Base-by-base conservation (phyloP, 1,284 basidiomycete species). In the Neolentinus lepideus region DNA sequence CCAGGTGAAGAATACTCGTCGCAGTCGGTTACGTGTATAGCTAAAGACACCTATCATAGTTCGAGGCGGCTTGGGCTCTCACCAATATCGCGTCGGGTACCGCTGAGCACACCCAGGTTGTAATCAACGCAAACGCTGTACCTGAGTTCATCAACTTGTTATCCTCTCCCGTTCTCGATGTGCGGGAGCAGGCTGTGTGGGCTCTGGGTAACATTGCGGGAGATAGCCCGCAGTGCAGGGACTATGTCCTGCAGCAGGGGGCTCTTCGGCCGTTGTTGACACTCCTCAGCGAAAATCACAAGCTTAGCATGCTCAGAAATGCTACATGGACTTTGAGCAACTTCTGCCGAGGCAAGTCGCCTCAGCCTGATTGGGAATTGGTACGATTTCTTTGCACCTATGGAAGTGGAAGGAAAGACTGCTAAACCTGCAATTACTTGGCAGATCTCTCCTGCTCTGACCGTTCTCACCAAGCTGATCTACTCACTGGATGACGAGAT, bases 41-140 rank as follows among this genome's bases (percentile, higher is more conserved):
- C 54, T 59, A 52, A 62, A 16, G 12, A 43, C 6, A 55, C 53
- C 60, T 55, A 52, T 31, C 54, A n/a, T 53, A 98, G 92, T 99
- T 99, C 67, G 96, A 99, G 74, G 96, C 97, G 54, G 97, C 97
- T 6, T 99, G 97, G 97, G 97, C 97, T 48, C 81, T 99, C 63
- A 99, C 97, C 66, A 99, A 99, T 79, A 99, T 99, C 63, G 97
- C 97, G 16, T 99, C 97, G 54, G 97, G 97, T 52, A 99, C 97
- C 35, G 95, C 95, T 31, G 93, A 97, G 62, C 97, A 99, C 73
- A 99, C 95, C 50, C 94, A 98, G 75, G 94, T 98, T 58, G 97
- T 99, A 56, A 99, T 99, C 71, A 85, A 83, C 62, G 90, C 94
- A 31, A 87, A 90, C 57, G 96, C 96, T 38, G 95, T 99, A 26